Conservation (phyloP, 192 early-diverging fungal species). For the Oehlia diaphana region DNA sequence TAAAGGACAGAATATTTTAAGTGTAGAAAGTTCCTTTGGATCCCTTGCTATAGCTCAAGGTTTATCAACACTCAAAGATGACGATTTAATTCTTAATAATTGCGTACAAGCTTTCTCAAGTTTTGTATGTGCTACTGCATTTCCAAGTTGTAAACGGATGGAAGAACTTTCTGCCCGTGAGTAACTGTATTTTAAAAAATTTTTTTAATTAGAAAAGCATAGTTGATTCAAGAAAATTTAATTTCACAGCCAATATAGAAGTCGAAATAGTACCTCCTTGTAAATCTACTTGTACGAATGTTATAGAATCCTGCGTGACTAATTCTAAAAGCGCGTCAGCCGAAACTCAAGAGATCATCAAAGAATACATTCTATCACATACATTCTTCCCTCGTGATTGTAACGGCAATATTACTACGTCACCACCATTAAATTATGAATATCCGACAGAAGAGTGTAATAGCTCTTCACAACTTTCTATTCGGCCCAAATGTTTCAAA, state of each 20-base stretch:
- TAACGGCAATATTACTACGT: neutral
- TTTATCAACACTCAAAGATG: neutral
- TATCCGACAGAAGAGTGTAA: neutral
- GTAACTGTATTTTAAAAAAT: neutral
- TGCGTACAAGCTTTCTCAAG: constrained; percentile 11
- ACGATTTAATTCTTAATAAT: neutral
- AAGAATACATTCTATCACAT: neutral
- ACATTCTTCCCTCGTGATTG: neutral
- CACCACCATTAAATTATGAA: neutral
- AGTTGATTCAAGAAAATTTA: neutral
- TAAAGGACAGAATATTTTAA: neutral
- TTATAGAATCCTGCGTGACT: neutral
- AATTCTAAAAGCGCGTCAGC: neutral
- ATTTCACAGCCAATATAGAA: neutral
- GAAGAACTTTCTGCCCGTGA: neutral
- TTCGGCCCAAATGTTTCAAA: neutral
- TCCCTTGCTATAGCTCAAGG: neutral
- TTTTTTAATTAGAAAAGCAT: neutral
- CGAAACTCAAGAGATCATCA: neutral
- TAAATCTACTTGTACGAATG: constrained; percentile 1
- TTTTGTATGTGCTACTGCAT: constrained; percentile 5
- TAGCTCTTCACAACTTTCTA: neutral
- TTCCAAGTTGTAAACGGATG: neutral
- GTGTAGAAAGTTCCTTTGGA: neutral
- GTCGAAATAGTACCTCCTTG: neutral